Base-by-base conservation (phyloP, 371 early-diverging fungal genomes). In the Catenaria anguillulae region DNA sequence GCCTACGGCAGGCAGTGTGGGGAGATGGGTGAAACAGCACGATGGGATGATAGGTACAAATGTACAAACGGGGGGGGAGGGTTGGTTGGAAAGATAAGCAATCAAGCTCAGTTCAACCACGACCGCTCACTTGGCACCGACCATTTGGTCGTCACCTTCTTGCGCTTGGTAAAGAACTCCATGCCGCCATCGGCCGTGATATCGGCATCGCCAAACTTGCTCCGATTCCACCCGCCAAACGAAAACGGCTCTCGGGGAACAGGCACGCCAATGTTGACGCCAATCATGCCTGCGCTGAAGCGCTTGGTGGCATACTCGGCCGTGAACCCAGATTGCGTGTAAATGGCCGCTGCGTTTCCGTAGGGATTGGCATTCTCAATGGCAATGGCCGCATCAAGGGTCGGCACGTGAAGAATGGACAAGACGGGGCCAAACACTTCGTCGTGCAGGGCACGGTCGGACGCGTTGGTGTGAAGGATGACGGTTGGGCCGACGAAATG, bases 391-490 rank as follows among this genome's bases (percentile, higher is more conserved):
- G 80, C 79, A 29, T 81, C 82, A 23, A 74, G 71, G 60, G 61
- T 65, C n/a, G 63, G 56, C 59, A 75, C 79, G 19, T 71, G 71
- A 62, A 75, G 71, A 55, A 86, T 74, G 35, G 80, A 78, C 60
- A 87, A 66, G 8, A 85, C 84, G 0, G 87, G 87, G 12, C 87
- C 87, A 74, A 87, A 87, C 60, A 86, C 80, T 74, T 87, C 87
- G 61, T 79, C 79, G 55, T 79, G 77, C 66, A 87, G 67, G n/a
- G 85, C 83, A 12, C 66, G 59, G 62, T 86, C 86, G 36, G 66
- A 58, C 37, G 71, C 64, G 56, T 67, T 67, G 24, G 65, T 71
- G 66, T 84, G 85, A 58, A 71, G 58, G 33, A 86, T 66, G 21
- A 86, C 71, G 0, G 86, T 82, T 0, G 87, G 86, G 0, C 86